Percentiles rank a stretch among this genome's conserved stretches.
phyloP scores from a whole-genome alignment of 2,329 filamentous ascomycete genomes.

The Colletotrichum simmondsii region DNA sequence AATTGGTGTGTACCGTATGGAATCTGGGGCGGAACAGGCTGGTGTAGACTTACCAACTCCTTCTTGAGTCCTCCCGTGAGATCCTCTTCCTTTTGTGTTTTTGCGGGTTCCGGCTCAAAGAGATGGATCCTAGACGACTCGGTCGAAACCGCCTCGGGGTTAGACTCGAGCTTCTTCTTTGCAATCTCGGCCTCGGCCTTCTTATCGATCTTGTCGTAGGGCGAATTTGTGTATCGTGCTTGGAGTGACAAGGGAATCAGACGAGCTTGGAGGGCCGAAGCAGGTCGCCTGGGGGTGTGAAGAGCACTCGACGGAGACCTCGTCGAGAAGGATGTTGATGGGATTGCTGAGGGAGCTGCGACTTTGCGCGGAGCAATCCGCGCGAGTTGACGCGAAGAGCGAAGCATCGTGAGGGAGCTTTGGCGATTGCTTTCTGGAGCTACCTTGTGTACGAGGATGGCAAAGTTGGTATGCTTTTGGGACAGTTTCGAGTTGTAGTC shows the following conservation, averaged over 20 bases:
- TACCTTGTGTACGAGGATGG: background rate
- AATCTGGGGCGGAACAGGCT: background rate
- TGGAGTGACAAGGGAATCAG: constrained; percentile 7
- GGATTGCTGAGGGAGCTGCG: background rate
- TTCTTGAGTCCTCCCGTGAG: constrained; percentile 51
- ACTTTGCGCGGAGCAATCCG: constrained; percentile 36
- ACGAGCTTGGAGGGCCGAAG: constrained; percentile 13
- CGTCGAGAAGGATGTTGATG: background rate
- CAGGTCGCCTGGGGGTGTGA: constrained; percentile 29
- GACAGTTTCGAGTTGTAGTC: background rate
- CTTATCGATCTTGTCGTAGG: constrained; percentile 55
- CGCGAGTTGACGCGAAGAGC: constrained; percentile 40
- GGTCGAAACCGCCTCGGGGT: constrained; percentile 70
- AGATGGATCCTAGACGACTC: constrained; percentile 66
- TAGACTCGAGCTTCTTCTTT: constrained; percentile 65
- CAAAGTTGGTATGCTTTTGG: background rate
- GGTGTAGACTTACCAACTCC: constrained; percentile 64
- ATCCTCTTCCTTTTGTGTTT: constrained; percentile 37
- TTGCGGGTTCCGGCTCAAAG: constrained; percentile 50
- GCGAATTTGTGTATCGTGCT: constrained; percentile 40
- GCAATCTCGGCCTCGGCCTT: constrained; percentile 66
- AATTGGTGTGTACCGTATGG: background rate
- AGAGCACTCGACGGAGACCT: background rate
- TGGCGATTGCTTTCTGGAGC: too few species aligned
- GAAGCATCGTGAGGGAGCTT: constrained; percentile 41